These are phyloP conservation scores for Xylariaceae sp. DNA, from an alignment of 2,329 filamentous ascomycete species.

Conservation along the genomic window DNA sequence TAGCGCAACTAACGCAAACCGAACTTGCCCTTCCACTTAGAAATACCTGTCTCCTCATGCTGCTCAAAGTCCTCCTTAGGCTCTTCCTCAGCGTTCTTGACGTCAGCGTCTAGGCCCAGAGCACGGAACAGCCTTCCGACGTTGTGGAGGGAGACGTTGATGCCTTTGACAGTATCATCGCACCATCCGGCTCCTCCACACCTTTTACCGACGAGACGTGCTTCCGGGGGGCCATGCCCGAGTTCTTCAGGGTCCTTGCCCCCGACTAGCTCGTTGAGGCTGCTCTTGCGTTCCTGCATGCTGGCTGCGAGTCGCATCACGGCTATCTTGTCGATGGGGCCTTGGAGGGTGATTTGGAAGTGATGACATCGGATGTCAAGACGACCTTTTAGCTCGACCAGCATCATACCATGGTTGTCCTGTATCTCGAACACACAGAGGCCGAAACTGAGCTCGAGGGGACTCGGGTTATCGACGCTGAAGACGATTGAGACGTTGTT, in stretches of 20 bases:
- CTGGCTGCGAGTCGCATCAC: constrained; percentile 13
- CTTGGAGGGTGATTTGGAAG: constrained; percentile 10
- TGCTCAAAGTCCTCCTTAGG: background rate
- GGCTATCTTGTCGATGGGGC: background rate
- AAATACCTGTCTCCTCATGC: background rate
- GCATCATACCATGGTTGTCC: constrained; percentile 9
- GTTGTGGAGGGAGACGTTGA: constrained; percentile 23
- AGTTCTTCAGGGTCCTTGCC: constrained; percentile 19
- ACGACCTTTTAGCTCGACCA: constrained; percentile 25
- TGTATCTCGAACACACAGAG: constrained; percentile 26
- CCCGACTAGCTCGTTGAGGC: constrained; percentile 22
- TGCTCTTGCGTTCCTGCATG: constrained; percentile 20
- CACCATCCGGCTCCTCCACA: constrained; percentile 27
- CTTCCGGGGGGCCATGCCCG: constrained; percentile 7
- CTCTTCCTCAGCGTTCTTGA: constrained; percentile 2
- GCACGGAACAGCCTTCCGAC: constrained; percentile 14
- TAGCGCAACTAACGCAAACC: background rate
- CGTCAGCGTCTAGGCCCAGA: constrained; percentile 9
- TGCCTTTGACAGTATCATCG: constrained; percentile 23
- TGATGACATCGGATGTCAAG: constrained; percentile 21
- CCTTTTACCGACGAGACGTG: constrained; percentile 21
- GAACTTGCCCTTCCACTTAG: background rate
- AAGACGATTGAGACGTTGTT: constrained; percentile 13
- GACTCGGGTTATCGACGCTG: constrained; percentile 23
- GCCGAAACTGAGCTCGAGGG: constrained; percentile 28